These are phyloP conservation scores for Eutrema heterophyllum DNA, from an alignment of 345 rosid species.

Conservation along the genomic window DNA sequence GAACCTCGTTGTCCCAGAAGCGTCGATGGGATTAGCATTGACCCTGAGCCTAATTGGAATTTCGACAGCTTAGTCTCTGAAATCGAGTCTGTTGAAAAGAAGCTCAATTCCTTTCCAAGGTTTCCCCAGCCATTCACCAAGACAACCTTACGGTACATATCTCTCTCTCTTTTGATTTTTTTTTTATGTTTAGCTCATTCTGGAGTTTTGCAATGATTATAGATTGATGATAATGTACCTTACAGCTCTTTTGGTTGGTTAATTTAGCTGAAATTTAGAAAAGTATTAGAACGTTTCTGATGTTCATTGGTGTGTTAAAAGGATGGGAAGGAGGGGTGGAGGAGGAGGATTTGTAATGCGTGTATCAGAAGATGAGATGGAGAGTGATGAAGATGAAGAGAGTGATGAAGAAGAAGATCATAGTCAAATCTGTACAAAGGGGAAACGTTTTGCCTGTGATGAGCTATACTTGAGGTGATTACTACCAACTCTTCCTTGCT, in stretches of 20 bases:
- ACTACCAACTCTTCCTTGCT: neutral
- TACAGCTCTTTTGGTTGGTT: neutral
- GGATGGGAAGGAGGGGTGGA: conserved; percentile 27
- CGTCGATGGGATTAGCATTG: conserved; percentile 52
- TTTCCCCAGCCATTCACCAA: conserved; percentile 42
- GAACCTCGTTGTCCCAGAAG: conserved; percentile 55
- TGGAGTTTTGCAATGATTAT: neutral
- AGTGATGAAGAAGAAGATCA: conserved; percentile 28
- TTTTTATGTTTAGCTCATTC: neutral
- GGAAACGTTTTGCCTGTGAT: conserved; percentile 44
- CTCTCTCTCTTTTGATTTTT: neutral
- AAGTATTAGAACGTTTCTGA: neutral
- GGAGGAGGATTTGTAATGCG: conserved; percentile 59
- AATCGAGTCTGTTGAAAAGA: conserved; percentile 61
- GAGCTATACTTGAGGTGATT: conserved; percentile 52
- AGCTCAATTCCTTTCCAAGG: conserved; percentile 43
- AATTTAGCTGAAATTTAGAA: neutral
- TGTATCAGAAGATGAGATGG: conserved; percentile 56
- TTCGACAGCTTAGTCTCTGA: conserved; percentile 51
- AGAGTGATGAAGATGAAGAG: conserved; percentile 36
- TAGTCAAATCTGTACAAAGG: conserved; percentile 27
- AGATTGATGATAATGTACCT: neutral
- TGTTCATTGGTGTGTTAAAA: conserved; percentile 19
- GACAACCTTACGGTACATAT: conserved; percentile 38
- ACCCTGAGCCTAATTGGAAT: conserved; percentile 81